Evolutionary conservation across 768 basidiomycete genomes (phyloP), one percentile per base, ranked within the genome.

Genomic region (Ephemerocybe angulata): DNA sequence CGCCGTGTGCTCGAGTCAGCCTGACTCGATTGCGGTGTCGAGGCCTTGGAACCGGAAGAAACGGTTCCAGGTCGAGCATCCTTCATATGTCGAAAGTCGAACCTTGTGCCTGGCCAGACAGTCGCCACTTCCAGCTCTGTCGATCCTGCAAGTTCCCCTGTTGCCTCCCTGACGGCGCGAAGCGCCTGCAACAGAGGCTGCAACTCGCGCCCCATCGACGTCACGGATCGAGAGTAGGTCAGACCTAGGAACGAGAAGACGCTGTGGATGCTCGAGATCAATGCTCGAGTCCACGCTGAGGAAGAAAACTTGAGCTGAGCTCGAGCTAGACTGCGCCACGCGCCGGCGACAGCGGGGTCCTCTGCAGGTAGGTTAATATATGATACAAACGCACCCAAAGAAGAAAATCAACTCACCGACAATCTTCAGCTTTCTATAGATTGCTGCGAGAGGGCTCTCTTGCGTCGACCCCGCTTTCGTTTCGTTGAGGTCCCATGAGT

Each of bases 291-390:
- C 53, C 53, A 54, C 12, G 31, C 28, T 17, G 24, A 15, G 13
- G 44, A 38, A 13, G 53, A 54, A n/a, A 54, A 48, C 31, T n/a
- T 35, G 46, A 54, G 21, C 29, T 54, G 53, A 2, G 44, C 31
- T 15, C 46, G 21, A 10, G 53, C 19, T 1, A 54, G 33, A 13
- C 31, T 41, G 17, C 53, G 43, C 53, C 53, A 54, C 12, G 19
- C 21, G 21, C 30, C 33, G 3, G 28, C 46, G 12, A 49, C 46
- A 6, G 40, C 8, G 11, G 44, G 53, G 35, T 48, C 53, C 37
- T 48, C 46, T 54, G 28, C 21, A 21, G 41, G 10, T 53, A 3
- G n/a, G 19, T 44, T 25, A 44, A 30, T 13, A 11, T 21, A 4
- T 27, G 41, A 22, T 31, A 27, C 24, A n/a, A n/a, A n/a, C 7